A percentile compares a stretch with the other conserved stretches of the same genome.
Conservation (phyloP, 2,329 filamentous ascomycete species). For the Neobulgaria alba region DNA sequence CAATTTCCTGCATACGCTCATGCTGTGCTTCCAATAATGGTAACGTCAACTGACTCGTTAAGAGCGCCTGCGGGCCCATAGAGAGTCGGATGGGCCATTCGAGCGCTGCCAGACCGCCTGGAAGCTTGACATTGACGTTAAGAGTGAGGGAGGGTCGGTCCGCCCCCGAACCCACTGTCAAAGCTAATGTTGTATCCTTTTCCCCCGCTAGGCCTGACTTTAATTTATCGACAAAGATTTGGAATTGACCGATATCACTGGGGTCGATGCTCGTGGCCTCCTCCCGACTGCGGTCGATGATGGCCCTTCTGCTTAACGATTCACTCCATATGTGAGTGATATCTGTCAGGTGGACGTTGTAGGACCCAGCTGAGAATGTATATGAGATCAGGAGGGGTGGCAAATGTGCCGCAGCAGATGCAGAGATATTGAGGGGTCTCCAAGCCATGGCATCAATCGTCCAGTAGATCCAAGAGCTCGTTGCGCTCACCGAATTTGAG, state of each 20-base stretch:
- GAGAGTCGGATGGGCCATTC: constrained; percentile 55
- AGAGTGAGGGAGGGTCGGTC: constrained; percentile 30
- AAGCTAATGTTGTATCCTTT: constrained; percentile 35
- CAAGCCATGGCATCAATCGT: constrained; percentile 21
- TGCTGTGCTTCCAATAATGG: constrained; percentile 39
- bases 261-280: constrained; percentile 67
- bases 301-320: constrained; percentile 48
- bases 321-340: constrained; percentile 68
- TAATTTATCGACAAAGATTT: constrained; percentile 57
- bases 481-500: neutral
- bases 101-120: constrained; percentile 52
- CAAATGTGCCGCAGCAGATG: constrained; percentile 28
- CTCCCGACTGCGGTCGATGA: constrained; percentile 52
- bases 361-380: constrained; percentile 45
- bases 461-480: no score
- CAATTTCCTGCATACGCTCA: constrained; percentile 34
- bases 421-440: constrained; percentile 17
- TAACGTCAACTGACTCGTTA: constrained; percentile 38
- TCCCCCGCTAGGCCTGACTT: constrained; percentile 37
- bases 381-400: constrained; percentile 58
- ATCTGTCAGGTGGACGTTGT: constrained; percentile 61
- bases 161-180: constrained; percentile 36
- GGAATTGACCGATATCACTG: constrained; percentile 54
- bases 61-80: constrained; percentile 27
- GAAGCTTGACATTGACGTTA: constrained; percentile 50